Percentiles rank a stretch among this genome's conserved stretches.
Conservation (phyloP, 2,329 filamentous ascomycete species). For the Fusarium albidum region DNA sequence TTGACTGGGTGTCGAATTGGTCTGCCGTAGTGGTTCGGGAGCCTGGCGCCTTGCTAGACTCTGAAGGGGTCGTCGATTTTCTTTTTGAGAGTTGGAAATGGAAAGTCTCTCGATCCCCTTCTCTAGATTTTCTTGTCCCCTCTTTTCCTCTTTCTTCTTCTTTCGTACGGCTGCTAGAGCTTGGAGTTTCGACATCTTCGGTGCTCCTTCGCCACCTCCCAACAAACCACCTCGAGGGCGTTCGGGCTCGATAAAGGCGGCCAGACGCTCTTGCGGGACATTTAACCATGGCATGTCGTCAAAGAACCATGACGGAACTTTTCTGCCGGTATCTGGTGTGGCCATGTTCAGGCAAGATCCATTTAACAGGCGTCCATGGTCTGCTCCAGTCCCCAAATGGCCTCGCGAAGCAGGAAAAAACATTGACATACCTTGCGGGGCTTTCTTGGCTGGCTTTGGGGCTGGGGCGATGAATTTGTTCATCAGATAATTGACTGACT, state of each 20-base stretch:
- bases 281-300: slow-evolving; percentile 86
- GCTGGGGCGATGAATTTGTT: slow-evolving; percentile 65
- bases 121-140: slow-evolving; percentile 40
- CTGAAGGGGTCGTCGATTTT: slow-evolving; percentile 34
- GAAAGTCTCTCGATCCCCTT: slow-evolving; percentile 44
- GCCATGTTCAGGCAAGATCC: slow-evolving; percentile 20
- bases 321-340: slow-evolving; percentile 28
- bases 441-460: slow-evolving; percentile 54
- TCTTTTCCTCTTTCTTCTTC: slow-evolving; percentile 77
- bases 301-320: slow-evolving; percentile 69
- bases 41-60: slow-evolving; percentile 36
- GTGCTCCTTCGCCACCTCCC: slow-evolving; percentile 73
- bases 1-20: background rate
- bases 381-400: slow-evolving; percentile 45
- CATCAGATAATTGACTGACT: slow-evolving; percentile 81
- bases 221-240: slow-evolving; percentile 73
- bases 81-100: slow-evolving; percentile 42
- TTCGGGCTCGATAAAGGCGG: slow-evolving; percentile 67
- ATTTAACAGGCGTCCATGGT: slow-evolving; percentile 33
- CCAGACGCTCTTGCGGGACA: slow-evolving; percentile 70
- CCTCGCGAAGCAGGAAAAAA: slow-evolving; percentile 42
- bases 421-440: slow-evolving; percentile 53
- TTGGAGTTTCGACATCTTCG: slow-evolving; percentile 89
- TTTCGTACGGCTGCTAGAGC: slow-evolving; percentile 86
- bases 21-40: slow-evolving; percentile 1